phyloP scores from a whole-genome alignment of 2,329 filamentous ascomycete genomes.

The Hymenoscyphus infarciens region DNA sequence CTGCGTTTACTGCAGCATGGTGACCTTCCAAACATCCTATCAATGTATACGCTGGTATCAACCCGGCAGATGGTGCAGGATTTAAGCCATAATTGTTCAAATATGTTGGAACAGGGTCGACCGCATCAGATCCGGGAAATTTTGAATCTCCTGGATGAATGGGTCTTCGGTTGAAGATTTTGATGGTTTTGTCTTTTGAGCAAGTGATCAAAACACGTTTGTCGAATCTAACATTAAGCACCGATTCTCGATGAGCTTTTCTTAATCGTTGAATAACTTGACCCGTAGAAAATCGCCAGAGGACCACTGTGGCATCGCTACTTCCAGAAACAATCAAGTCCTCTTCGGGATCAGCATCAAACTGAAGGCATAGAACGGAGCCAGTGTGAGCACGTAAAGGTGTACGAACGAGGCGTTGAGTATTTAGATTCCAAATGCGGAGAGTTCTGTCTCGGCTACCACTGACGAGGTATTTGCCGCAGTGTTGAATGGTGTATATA shows the following conservation, averaged over 20 bases:
- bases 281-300: slow-evolving; percentile 93
- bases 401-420: slow-evolving; percentile 68
- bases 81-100: slow-evolving; percentile 55
- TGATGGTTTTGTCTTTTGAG: slow-evolving; percentile 95
- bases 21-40: slow-evolving; percentile 82
- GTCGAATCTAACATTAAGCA: slow-evolving; percentile 91
- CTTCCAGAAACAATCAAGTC: slow-evolving; percentile 95
- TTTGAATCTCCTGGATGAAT: slow-evolving; percentile 59
- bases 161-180: slow-evolving; percentile 82
- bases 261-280: slow-evolving; percentile 72
- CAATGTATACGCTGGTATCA: slow-evolving; percentile 65
- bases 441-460: slow-evolving; percentile 87
- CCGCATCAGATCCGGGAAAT: slow-evolving; percentile 41
- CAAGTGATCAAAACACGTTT: slow-evolving; percentile 90
- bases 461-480: slow-evolving; percentile 80
- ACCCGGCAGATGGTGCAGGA: slow-evolving; percentile 41
- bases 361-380: slow-evolving; percentile 92
- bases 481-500: slow-evolving; percentile 92
- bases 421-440: slow-evolving; percentile 85
- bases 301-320: slow-evolving; percentile 83
- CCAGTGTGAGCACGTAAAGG: slow-evolving; percentile 75
- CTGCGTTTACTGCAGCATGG: slow-evolving; percentile 88
- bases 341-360: slow-evolving; percentile 81
- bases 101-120: slow-evolving; percentile 52
- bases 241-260: slow-evolving; percentile 81